phyloP scores from a whole-genome alignment of 2,329 filamentous ascomycete species.

The Phyllosticta citribraziliensis region DNA sequence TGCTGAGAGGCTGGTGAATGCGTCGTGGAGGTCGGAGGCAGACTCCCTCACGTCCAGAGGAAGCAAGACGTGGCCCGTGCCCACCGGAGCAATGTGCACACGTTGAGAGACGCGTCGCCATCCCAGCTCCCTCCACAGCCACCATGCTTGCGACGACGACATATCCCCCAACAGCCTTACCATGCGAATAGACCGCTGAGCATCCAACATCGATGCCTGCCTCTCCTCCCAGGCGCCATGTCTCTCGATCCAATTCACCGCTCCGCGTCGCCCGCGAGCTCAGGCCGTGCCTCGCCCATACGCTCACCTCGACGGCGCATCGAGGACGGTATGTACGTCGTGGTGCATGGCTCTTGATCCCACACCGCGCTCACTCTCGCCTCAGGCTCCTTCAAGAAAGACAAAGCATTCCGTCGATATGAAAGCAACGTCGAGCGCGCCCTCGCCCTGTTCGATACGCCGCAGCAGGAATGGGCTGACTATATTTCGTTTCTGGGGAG shows the following conservation, averaged over 20 bases:
- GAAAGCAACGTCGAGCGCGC: constrained; percentile 79
- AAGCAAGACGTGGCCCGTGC: background rate
- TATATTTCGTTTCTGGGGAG: constrained; percentile 95
- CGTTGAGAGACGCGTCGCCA: background rate
- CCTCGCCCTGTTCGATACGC: constrained; percentile 80
- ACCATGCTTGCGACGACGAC: background rate
- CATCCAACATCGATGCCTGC: background rate
- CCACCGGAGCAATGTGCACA: background rate
- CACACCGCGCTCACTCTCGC: constrained; percentile 18
- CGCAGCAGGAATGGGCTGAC: constrained; percentile 96
- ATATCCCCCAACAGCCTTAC: background rate
- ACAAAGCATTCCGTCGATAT: constrained; percentile 75
- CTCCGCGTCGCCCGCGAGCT: constrained; percentile 63
- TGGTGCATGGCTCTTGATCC: constrained; percentile 4
- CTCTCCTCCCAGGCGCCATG: constrained; percentile 16
- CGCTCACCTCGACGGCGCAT: constrained; percentile 69
- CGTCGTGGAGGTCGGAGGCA: background rate
- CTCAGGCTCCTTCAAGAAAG: constrained; percentile 49
- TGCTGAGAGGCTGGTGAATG: background rate
- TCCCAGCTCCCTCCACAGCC: background rate
- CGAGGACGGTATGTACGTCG: constrained; percentile 56
- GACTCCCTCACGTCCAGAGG: background rate
- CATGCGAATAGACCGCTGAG: background rate
- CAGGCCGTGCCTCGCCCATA: constrained; percentile 67
- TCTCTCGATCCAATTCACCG: constrained; percentile 23